Percentiles rank a stretch among this genome's conserved stretches.
phyloP scores from a whole-genome alignment of 2,329 filamentous ascomycete genomes.

The Diaporthe aspalathi region DNA sequence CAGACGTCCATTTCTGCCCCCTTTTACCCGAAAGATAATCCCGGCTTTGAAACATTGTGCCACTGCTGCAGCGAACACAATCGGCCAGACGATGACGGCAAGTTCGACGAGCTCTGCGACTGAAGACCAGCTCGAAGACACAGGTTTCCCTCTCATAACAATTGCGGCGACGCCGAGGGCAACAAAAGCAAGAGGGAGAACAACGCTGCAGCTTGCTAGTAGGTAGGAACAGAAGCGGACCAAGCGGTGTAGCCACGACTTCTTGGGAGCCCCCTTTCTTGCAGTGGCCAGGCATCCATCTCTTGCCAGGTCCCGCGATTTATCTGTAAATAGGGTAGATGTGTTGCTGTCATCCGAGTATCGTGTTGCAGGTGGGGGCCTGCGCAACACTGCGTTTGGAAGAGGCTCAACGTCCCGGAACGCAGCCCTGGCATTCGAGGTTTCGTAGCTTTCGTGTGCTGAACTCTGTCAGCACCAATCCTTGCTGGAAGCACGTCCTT shows the following conservation, averaged over 20 bases:
- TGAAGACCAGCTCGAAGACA: slow-evolving; percentile 21
- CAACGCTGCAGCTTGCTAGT: slow-evolving; percentile 35
- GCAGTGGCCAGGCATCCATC: background rate
- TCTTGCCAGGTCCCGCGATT: background rate
- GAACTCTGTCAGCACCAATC: background rate
- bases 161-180: slow-evolving; percentile 10
- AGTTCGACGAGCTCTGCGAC: slow-evolving; percentile 39
- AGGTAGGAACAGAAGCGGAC: slow-evolving; percentile 30
- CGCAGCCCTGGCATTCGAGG: slow-evolving; percentile 9
- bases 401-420: background rate
- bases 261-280: slow-evolving; percentile 2
- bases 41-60: slow-evolving; percentile 41
- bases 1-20: slow-evolving; percentile 35
- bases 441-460: slow-evolving; percentile 11
- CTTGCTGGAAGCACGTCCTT: no score
- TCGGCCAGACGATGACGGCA: slow-evolving; percentile 40
- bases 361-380: slow-evolving; percentile 2
- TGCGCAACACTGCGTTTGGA: background rate
- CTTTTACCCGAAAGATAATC: slow-evolving; percentile 29
- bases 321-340: background rate
- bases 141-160: slow-evolving; percentile 23
- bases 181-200: slow-evolving; percentile 32
- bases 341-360: slow-evolving; percentile 18
- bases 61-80: slow-evolving; percentile 42
- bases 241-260: slow-evolving; percentile 16